Conservation (phyloP, 352 stramenopile genomes). For the Phytophthora fragariae region DNA sequence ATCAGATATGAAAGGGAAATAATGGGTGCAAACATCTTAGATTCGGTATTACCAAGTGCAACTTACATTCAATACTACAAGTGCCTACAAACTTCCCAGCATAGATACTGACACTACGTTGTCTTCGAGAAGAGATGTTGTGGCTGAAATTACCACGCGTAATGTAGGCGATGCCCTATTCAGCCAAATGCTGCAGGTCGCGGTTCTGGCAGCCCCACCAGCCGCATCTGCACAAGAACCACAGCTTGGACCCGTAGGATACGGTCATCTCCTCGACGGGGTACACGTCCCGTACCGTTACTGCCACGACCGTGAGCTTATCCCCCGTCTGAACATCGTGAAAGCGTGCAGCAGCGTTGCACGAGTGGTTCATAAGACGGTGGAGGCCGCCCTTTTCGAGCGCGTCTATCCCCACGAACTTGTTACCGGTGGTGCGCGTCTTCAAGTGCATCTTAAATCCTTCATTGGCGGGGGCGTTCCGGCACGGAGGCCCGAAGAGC, state of each 20-base stretch:
- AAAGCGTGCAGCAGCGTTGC: too few relatives aligned
- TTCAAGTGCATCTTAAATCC: too few relatives aligned
- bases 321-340: too few relatives aligned
- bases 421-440: too few relatives aligned
- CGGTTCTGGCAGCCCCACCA: neutral
- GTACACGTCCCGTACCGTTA: neutral
- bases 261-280: neutral
- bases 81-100: neutral
- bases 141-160: too few relatives aligned
- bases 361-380: too few relatives aligned
- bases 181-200: neutral
- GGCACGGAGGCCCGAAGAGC: neutral
- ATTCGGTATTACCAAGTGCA: neutral
- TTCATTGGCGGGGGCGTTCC: neutral
- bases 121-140: too few relatives aligned
- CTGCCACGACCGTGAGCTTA: neutral
- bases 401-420: too few relatives aligned
- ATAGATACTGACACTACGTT: too few relatives aligned
- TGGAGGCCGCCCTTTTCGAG: too few relatives aligned
- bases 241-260: neutral
- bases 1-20: neutral
- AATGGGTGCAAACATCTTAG: neutral
- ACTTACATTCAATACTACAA: neutral
- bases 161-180: neutral
- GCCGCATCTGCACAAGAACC: too few relatives aligned